These are phyloP conservation scores for Trichopus zeylanicus DNA, from an alignment of 116 monocot species.

Conservation along the genomic window DNA sequence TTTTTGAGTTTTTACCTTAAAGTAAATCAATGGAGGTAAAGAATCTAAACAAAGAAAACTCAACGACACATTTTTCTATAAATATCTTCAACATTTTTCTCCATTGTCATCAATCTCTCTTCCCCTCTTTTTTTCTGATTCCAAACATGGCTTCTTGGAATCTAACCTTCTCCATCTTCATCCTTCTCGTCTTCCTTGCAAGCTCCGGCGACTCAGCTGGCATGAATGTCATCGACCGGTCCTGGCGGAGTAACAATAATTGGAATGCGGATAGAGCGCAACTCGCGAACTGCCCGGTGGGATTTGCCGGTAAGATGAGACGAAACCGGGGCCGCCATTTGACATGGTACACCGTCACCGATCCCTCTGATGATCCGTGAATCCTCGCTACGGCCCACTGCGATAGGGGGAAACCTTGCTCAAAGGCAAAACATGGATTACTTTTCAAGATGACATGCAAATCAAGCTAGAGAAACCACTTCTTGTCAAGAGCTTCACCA, in stretches of 20 bases:
- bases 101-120: no score
- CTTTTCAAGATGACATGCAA: slow-evolving; percentile 44
- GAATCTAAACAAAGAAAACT: no score
- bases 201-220: background rate
- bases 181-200: background rate
- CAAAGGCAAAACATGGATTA: slow-evolving; percentile 65
- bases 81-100: no score
- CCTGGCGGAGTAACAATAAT: slow-evolving; percentile 36
- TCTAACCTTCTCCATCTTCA: background rate
- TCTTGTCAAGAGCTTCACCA: slow-evolving; percentile 46
- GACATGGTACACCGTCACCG: slow-evolving; percentile 45
- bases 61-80: no score
- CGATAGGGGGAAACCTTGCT: slow-evolving; percentile 51
- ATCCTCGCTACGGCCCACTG: slow-evolving; percentile 48
- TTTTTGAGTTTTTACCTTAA: no score
- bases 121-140: no score
- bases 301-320: slow-evolving; percentile 74
- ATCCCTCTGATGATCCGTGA: slow-evolving; percentile 55
- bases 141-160: no score
- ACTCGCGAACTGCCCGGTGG: slow-evolving; percentile 58
- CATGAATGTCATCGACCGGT: slow-evolving; percentile 64
- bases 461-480: slow-evolving; percentile 49
- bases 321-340: slow-evolving; percentile 36
- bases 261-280: slow-evolving; percentile 50
- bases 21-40: no score